phyloP scores from a whole-genome alignment of 2,329 filamentous ascomycete genomes.

The Aurifilum marmelostoma region DNA sequence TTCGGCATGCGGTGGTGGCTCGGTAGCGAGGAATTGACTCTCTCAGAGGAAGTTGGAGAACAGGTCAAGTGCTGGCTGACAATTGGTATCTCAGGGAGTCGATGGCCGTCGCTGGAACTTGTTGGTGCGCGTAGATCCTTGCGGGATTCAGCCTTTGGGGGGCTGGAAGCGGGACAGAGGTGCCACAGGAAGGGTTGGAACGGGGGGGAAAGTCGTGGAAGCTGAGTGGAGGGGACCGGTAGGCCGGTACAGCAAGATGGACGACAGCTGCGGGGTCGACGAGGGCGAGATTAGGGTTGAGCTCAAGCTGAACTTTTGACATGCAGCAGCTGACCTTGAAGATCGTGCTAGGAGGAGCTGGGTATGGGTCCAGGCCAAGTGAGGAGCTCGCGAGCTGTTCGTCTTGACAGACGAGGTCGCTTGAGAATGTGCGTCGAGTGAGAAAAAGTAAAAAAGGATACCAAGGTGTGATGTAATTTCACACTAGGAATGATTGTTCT shows the following conservation, averaged over 20 bases:
- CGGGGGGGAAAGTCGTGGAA: conserved; percentile 12
- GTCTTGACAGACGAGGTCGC: background rate
- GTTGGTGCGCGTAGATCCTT: conserved; percentile 29
- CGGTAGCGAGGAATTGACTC: conserved; percentile 3
- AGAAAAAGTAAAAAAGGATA: background rate
- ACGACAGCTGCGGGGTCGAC: background rate
- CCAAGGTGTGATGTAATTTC: background rate
- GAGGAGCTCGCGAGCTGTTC: background rate
- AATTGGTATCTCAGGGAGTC: conserved; percentile 3
- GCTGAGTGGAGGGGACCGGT: conserved; percentile 14
- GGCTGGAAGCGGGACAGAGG: conserved; percentile 26
- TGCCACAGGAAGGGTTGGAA: conserved; percentile 12
- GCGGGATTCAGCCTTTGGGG: conserved; percentile 20
- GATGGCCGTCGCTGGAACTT: conserved; percentile 19
- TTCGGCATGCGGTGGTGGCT: conserved; percentile 25
- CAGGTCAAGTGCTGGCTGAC: conserved; percentile 1
- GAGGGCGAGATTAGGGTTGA: background rate
- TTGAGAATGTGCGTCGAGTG: background rate
- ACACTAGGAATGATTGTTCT: background rate
- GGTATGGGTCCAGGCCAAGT: too few species aligned
- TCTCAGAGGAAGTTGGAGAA: conserved; percentile 8
- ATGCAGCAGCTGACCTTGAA: background rate
- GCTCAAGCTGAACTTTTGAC: background rate
- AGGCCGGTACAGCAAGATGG: conserved; percentile 16
- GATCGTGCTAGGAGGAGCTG: background rate